phyloP scores from a whole-genome alignment of 2,329 filamentous ascomycete genomes.

The Ambrosiella beaveri region DNA sequence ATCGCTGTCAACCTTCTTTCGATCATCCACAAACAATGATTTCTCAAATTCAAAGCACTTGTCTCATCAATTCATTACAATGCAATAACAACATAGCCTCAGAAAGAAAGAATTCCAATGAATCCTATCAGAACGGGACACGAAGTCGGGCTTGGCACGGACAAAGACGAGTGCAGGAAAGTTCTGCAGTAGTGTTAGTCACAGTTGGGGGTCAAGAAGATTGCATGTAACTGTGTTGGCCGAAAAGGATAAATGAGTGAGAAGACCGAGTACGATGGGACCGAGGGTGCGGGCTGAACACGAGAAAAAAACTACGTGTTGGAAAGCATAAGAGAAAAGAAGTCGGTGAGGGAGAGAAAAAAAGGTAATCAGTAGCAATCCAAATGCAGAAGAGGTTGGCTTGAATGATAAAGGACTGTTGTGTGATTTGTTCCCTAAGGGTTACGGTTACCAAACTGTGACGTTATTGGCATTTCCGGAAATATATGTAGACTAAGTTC shows the following conservation, averaged over 20 bases:
- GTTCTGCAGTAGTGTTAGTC: neutral
- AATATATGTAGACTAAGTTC: too few relatives aligned
- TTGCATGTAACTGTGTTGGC: neutral
- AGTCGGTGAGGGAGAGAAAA: neutral
- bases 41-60: too few relatives aligned
- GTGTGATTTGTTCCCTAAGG: neutral
- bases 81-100: too few relatives aligned
- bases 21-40: too few relatives aligned
- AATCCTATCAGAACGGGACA: too few relatives aligned
- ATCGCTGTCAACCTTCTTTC: too few relatives aligned
- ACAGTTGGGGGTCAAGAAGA: neutral
- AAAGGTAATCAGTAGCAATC: neutral
- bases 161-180: too few relatives aligned
- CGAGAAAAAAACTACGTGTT: neutral
- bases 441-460: too few relatives aligned
- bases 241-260: neutral
- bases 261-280: neutral
- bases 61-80: too few relatives aligned
- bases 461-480: too few relatives aligned
- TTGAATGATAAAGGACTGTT: neutral
- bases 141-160: too few relatives aligned
- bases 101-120: too few relatives aligned
- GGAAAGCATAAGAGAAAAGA: neutral
- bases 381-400: neutral
- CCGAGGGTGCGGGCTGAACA: neutral